Percentiles rank a stretch among this genome's conserved stretches.
Evolutionary conservation across 208 protist species (phyloP).

Genomic region (Lotmaria passim): DNA sequence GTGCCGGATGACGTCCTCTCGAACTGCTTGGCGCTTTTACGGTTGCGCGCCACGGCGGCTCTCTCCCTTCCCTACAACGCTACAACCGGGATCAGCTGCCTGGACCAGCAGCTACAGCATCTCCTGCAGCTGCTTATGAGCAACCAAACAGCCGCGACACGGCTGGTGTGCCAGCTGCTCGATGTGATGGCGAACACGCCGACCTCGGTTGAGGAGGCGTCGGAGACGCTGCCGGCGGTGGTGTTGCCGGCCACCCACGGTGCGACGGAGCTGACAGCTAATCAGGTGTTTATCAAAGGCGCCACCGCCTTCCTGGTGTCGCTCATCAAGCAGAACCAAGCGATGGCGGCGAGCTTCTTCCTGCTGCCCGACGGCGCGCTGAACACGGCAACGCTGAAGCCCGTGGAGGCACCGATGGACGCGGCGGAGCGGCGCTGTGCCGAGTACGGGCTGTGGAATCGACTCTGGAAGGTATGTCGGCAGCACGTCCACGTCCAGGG

Average conservation of each 20-base stretch:
- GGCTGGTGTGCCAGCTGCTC: constrained; percentile 33
- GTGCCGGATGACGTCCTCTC: constrained; percentile 26
- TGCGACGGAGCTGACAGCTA: constrained; percentile 11
- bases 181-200: constrained; percentile 31
- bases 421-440: constrained; percentile 32
- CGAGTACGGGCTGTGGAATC: constrained; percentile 28
- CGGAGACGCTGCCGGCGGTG: constrained; percentile 8
- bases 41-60: constrained; percentile 28
- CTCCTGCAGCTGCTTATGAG: constrained; percentile 34
- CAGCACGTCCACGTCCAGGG: constrained; percentile 33
- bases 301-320: constrained; percentile 32
- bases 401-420: constrained; percentile 43
- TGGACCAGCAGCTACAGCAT: constrained; percentile 40
- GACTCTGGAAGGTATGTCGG: constrained; percentile 32
- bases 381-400: constrained; percentile 39
- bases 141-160: constrained; percentile 12
- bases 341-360: constrained; percentile 38
- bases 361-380: constrained; percentile 48
- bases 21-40: constrained; percentile 30
- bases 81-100: constrained; percentile 35
- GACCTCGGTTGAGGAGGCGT: constrained; percentile 19
- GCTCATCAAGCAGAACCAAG: constrained; percentile 34
- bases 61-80: constrained; percentile 33
- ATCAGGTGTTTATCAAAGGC: constrained; percentile 38
- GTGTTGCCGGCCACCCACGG: not conserved